Percentiles rank a stretch among this genome's conserved stretches.
These are phyloP conservation scores for Pseudonectria buxi DNA, from an alignment of 2,329 filamentous ascomycete species.

Conservation along the genomic window DNA sequence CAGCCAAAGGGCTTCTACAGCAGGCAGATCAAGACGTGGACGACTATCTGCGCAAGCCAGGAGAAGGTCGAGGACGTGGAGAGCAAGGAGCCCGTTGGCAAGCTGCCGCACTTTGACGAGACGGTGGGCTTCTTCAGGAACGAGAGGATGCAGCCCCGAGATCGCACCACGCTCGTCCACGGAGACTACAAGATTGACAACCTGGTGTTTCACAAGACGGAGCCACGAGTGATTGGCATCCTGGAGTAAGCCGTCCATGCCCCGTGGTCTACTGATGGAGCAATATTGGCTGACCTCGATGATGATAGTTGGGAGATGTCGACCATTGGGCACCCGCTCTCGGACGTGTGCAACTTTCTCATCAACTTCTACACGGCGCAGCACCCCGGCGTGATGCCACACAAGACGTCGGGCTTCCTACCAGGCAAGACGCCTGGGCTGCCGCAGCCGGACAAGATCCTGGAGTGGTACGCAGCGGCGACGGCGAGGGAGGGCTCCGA, in stretches of 20 bases:
- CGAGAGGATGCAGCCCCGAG: conserved; percentile 61
- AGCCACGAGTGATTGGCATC: conserved; percentile 83
- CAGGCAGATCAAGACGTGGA: conserved; percentile 79
- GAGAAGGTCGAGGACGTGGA: conserved; percentile 69
- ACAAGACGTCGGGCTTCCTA: conserved; percentile 46
- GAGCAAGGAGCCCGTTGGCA: conserved; percentile 67
- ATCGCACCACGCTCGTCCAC: conserved; percentile 75
- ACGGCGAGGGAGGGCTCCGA: no score
- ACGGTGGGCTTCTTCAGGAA: conserved; percentile 74
- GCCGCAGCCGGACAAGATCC: conserved; percentile 34
- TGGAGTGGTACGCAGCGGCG: conserved; percentile 36
- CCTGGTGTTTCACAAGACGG: conserved; percentile 80
- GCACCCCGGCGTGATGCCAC: conserved; percentile 13
- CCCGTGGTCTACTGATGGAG: neutral
- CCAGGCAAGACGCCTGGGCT: conserved; percentile 60
- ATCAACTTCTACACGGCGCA: conserved; percentile 34
- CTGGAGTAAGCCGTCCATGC: conserved; percentile 56
- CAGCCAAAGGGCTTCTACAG: conserved; percentile 71
- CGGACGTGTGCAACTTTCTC: conserved; percentile 75
- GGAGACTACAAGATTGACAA: conserved; percentile 98
- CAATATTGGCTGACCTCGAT: conserved; percentile 1
- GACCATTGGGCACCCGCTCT: conserved; percentile 91
- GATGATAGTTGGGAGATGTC: conserved; percentile 82
- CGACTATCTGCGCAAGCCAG: conserved; percentile 71
- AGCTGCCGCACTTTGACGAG: conserved; percentile 75